These are phyloP conservation scores for Rhododendron mucronatum DNA, from an alignment of 148 eudicot species.

Conservation along the genomic window DNA sequence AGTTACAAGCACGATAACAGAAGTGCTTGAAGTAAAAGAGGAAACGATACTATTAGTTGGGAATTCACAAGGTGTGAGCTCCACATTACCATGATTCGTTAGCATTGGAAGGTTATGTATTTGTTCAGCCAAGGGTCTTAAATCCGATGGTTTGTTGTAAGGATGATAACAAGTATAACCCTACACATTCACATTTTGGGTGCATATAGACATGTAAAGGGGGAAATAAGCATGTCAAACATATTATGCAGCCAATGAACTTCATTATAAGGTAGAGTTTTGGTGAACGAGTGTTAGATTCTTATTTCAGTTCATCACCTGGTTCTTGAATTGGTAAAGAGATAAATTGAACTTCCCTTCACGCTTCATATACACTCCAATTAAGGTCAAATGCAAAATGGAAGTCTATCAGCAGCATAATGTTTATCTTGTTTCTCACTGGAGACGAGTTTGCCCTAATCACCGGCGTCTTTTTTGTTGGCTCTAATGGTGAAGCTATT, in stretches of 20 bases:
- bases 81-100: neutral
- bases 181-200: neutral
- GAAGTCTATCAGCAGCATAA: neutral
- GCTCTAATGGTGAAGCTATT: neutral
- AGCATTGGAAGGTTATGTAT: neutral
- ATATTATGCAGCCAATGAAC: neutral
- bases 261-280: neutral
- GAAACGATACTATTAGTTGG: neutral
- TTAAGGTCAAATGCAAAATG: neutral
- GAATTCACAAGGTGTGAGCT: neutral
- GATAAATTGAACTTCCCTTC: neutral
- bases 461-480: neutral
- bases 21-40: neutral
- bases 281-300: neutral
- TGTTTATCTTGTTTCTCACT: neutral
- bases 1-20: neutral
- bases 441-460: neutral
- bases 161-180: neutral
- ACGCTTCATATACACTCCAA: neutral
- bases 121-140: neutral
- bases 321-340: neutral
- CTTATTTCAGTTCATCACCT: neutral
- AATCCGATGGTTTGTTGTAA: neutral
- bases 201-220: neutral
- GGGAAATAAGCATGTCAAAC: neutral